Evolutionary conservation across 257 asterid species (phyloP).

Genomic region (Prunella vulgaris): DNA sequence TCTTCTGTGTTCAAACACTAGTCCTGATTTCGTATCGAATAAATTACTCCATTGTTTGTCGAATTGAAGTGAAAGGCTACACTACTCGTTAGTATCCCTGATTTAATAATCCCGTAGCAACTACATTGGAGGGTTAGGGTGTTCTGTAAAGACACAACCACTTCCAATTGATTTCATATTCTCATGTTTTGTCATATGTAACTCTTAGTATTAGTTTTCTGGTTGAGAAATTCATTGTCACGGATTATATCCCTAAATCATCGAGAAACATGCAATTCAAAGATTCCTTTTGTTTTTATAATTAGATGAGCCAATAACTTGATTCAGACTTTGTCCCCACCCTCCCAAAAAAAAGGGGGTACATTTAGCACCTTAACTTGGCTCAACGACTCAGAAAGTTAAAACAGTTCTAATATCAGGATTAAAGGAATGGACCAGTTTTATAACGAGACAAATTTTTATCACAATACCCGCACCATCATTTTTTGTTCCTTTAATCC

Average conservation of each 20-base stretch:
- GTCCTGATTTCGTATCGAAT: not conserved
- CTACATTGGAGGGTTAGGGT: not conserved
- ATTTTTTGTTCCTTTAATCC: not conserved
- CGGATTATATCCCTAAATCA: not conserved
- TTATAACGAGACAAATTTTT: not conserved
- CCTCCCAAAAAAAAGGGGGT: not conserved
- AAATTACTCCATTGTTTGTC: not conserved
- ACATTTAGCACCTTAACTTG: not conserved
- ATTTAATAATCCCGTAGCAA: not conserved
- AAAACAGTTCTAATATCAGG: not conserved
- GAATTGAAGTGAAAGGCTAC: not conserved
- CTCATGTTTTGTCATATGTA: not conserved
- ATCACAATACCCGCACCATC: no score
- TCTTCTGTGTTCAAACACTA: not conserved
- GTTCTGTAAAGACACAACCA: not conserved
- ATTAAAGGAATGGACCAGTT: not conserved
- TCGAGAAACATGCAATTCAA: not conserved
- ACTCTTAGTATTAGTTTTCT: not conserved
- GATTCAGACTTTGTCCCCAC: not conserved
- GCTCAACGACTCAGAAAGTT: not conserved
- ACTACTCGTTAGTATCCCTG: not conserved
- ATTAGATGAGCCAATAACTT: not conserved
- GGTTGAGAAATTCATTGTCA: not conserved
- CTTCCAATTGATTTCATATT: not conserved
- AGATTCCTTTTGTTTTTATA: not conserved